A percentile compares a stretch with the other conserved stretches of the same genome.
Evolutionary conservation across 2,329 filamentous ascomycete genomes (phyloP).

Genomic region (Clarireedia homoeocarpa): DNA sequence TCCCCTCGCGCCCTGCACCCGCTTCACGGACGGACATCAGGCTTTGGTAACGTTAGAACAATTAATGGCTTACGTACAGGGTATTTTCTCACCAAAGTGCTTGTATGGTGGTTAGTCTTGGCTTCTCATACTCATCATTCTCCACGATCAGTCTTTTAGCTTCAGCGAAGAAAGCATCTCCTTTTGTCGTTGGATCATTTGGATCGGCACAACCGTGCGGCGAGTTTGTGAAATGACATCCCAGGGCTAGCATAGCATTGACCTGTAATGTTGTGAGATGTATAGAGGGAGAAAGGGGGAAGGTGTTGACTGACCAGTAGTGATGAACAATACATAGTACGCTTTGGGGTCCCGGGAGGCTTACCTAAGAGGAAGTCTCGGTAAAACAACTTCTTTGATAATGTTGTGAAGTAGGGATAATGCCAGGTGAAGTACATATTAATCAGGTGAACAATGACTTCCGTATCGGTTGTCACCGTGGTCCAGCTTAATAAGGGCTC

Average conservation of each 20-base stretch:
- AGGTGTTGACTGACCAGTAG: conserved; percentile 46
- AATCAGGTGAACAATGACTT: conserved; percentile 77
- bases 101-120: conserved; percentile 82
- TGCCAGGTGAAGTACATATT: conserved; percentile 99
- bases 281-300: conserved; percentile 30
- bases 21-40: conserved; percentile 91
- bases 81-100: conserved; percentile 52
- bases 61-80: conserved; percentile 34
- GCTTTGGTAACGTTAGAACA: background rate
- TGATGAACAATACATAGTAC: conserved; percentile 75
- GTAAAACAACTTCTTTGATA: conserved; percentile 81
- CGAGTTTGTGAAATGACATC: conserved; percentile 83
- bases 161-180: conserved; percentile 93
- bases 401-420: conserved; percentile 88
- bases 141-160: conserved; percentile 84
- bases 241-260: conserved; percentile 87
- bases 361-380: conserved; percentile 73
- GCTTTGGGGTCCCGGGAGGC: conserved; percentile 41
- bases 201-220: conserved; percentile 62
- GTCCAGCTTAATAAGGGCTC: conserved; percentile 83
- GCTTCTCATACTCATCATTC: conserved; percentile 88
- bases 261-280: conserved; percentile 77
- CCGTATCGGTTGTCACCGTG: conserved; percentile 68
- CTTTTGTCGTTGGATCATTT: conserved; percentile 75
- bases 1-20: conserved; percentile 86